Conservation (phyloP, 352 stramenopile genomes). For the Lagenidium sp. region DNA sequence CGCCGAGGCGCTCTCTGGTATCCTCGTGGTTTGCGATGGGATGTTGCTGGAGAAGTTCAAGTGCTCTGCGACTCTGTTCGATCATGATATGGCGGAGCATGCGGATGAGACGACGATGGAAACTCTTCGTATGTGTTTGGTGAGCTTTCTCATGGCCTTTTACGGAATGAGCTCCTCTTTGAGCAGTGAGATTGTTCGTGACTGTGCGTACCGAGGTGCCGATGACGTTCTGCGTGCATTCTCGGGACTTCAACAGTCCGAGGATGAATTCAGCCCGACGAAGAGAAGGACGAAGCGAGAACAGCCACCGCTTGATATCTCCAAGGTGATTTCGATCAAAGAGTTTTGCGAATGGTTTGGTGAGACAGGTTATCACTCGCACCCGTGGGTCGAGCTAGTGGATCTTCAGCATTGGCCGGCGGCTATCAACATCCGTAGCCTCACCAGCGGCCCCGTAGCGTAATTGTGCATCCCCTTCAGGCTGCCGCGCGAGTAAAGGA, state of each 20-base stretch:
- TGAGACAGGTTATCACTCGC: conserved; percentile 43
- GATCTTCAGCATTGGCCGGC: conserved; percentile 74
- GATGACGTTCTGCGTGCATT: conserved; percentile 64
- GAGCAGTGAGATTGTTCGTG: conserved; percentile 58
- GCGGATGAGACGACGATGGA: conserved; percentile 32
- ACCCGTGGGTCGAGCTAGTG: conserved; percentile 74
- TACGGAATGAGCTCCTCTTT: conserved; percentile 78
- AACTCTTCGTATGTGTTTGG: conserved; percentile 54
- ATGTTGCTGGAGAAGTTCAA: conserved; percentile 28
- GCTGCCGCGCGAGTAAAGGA: too few species aligned
- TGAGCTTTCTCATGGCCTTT: conserved; percentile 75
- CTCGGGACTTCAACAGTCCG: too few species aligned
- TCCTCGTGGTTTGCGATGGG: conserved; percentile 65
- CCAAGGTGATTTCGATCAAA: conserved; percentile 36
- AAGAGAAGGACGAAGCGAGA: conserved; percentile 15
- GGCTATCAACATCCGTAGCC: conserved; percentile 54
- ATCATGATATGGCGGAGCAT: conserved; percentile 20
- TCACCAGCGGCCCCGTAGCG: too few species aligned
- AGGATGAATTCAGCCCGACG: too few species aligned
- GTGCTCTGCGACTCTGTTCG: conserved; percentile 10
- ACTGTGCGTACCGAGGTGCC: conserved; percentile 55
- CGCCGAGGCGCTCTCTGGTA: conserved; percentile 37
- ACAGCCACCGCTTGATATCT: conserved; percentile 20
- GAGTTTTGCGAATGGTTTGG: conserved; percentile 76
- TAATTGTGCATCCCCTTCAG: too few species aligned